Conservation (phyloP, 345 rosid species). For the Triadica sebifera region DNA sequence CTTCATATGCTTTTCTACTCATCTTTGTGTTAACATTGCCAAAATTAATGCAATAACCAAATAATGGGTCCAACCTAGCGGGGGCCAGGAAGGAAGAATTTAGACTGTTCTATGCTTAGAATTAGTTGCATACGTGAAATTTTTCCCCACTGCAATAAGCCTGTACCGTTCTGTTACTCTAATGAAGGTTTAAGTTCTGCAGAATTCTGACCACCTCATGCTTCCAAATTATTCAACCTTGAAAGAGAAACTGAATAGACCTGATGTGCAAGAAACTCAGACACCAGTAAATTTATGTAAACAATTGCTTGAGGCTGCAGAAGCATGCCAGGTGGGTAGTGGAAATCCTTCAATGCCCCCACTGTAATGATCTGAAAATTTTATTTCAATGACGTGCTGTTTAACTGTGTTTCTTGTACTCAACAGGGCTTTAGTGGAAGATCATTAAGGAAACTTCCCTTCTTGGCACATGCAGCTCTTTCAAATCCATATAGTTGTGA, state of each 20-base stretch:
- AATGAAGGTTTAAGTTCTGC: slow-evolving; percentile 20
- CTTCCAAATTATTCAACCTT: slow-evolving; percentile 64
- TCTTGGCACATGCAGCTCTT: slow-evolving; percentile 79
- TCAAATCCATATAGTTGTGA: slow-evolving; percentile 54
- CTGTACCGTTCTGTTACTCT: not conserved
- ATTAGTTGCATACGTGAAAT: not conserved
- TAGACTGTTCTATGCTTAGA: not conserved
- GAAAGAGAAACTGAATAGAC: slow-evolving; percentile 48
- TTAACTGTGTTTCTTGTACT: not conserved
- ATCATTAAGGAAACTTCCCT: slow-evolving; percentile 85
- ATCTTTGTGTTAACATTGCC: not conserved
- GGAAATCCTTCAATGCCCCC: slow-evolving; percentile 10
- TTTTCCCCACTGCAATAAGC: not conserved
- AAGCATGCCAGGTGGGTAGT: slow-evolving; percentile 71
- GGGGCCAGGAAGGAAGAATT: not conserved
- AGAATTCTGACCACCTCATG: slow-evolving; percentile 48
- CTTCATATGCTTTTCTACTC: slow-evolving; percentile 1
- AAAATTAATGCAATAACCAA: not conserved
- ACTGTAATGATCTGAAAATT: not conserved
- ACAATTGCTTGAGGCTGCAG: slow-evolving; percentile 76
- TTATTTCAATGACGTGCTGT: not conserved
- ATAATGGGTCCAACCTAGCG: not conserved
- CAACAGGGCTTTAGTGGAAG: slow-evolving; percentile 91
- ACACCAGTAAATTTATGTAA: slow-evolving; percentile 35
- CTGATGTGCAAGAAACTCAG: slow-evolving; percentile 44